Conservation (phyloP, 148 eudicot species). For the Rhododendron ovatum region DNA sequence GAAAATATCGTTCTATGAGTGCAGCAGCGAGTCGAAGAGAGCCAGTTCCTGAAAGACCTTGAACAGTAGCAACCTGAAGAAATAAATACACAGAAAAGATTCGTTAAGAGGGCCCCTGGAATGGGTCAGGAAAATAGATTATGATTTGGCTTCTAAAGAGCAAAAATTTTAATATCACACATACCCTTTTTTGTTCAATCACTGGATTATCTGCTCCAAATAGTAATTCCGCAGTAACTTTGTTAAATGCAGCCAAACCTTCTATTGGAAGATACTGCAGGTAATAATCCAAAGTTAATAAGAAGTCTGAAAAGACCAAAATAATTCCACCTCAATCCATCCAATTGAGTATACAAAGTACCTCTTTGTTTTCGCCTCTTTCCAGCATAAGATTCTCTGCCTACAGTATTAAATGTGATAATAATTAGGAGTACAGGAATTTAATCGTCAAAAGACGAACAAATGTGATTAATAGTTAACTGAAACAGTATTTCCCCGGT, state of each 20-base stretch:
- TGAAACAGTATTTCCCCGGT: background rate
- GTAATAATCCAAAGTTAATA: conserved; percentile 12
- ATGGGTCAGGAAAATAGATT: background rate
- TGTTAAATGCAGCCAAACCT: conserved; percentile 95
- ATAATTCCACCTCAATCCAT: conserved; percentile 1
- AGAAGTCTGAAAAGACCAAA: conserved; percentile 12
- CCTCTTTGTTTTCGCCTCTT: conserved; percentile 97
- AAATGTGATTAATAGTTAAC: background rate
- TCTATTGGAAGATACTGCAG: conserved; percentile 93
- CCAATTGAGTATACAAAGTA: conserved; percentile 17
- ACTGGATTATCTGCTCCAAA: conserved; percentile 88
- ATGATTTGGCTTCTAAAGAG: background rate
- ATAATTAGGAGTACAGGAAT: background rate
- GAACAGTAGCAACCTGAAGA: conserved; percentile 81
- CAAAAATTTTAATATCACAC: conserved; percentile 15
- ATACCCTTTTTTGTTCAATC: conserved; percentile 70
- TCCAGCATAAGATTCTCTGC: conserved; percentile 91
- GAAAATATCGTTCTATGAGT: conserved; percentile 82
- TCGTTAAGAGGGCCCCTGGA: background rate
- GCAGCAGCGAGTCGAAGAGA: conserved; percentile 98
- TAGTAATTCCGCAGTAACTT: conserved; percentile 82
- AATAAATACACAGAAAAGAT: background rate
- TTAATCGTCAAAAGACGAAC: background rate
- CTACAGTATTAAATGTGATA: conserved; percentile 24
- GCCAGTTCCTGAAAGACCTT: conserved; percentile 98